Evolutionary conservation across 2,329 filamentous ascomycete genomes (phyloP).

Genomic region (Trichoderma sp.): DNA sequence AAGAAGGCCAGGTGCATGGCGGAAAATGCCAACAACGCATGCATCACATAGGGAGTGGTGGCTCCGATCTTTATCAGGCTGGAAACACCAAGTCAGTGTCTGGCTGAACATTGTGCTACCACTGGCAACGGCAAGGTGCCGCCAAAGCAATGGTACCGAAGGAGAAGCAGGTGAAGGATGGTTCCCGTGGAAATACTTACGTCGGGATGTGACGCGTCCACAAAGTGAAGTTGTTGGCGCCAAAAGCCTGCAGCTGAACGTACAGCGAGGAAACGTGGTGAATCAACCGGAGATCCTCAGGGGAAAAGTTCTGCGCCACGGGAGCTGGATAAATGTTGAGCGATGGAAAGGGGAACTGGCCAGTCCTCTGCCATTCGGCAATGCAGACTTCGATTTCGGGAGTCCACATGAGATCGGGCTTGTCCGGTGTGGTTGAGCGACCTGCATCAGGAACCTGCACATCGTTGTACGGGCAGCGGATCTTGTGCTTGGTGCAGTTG

Average conservation of each 20-base stretch:
- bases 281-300: constrained; percentile 82
- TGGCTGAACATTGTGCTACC: constrained; percentile 8
- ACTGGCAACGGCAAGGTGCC: neutral
- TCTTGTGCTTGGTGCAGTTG: constrained; percentile 99
- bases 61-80: constrained; percentile 71
- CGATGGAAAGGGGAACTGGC: constrained; percentile 81
- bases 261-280: constrained; percentile 88
- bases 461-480: constrained; percentile 97
- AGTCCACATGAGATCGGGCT: constrained; percentile 78
- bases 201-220: constrained; percentile 93
- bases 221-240: constrained; percentile 81
- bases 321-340: constrained; percentile 75
- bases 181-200: constrained; percentile 56
- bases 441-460: constrained; percentile 65
- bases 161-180: neutral
- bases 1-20: constrained; percentile 91
- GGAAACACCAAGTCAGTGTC: constrained; percentile 16
- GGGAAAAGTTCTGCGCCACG: constrained; percentile 70
- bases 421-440: constrained; percentile 61
- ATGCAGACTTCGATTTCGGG: constrained; percentile 81
- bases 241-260: constrained; percentile 74
- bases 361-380: constrained; percentile 79
- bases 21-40: constrained; percentile 88
- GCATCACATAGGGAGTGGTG: constrained; percentile 87
- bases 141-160: neutral